Conservation (phyloP, 1,284 basidiomycete species). For the Polyporus tsugae region DNA sequence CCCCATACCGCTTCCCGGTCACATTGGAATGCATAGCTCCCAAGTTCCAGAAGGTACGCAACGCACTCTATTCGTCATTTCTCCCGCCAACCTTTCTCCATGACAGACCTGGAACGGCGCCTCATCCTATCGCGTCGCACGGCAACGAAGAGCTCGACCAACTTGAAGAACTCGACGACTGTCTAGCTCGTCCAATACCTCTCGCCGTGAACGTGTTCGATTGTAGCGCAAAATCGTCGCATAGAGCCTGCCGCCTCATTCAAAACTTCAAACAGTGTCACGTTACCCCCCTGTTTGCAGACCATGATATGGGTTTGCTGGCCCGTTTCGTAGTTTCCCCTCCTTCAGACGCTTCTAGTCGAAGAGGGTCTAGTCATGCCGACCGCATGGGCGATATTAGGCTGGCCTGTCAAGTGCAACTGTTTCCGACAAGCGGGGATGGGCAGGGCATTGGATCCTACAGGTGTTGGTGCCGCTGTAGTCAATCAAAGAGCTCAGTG, state of each 20-base stretch:
- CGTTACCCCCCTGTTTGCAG: too few relatives aligned
- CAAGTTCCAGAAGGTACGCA: constrained; percentile 79
- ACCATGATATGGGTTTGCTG: too few relatives aligned
- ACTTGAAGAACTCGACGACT: constrained; percentile 95
- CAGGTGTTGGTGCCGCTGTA: too few relatives aligned
- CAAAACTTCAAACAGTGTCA: constrained; percentile 38
- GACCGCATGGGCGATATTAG: too few relatives aligned
- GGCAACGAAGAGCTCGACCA: constrained; percentile 93
- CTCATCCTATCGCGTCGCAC: constrained; percentile 96
- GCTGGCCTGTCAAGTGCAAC: too few relatives aligned
- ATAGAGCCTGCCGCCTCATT: constrained; percentile 86
- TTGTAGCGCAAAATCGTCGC: constrained; percentile 81
- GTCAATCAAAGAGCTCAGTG: too few relatives aligned
- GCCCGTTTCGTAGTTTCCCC: too few relatives aligned
- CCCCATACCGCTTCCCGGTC: constrained; percentile 94
- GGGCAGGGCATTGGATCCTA: too few relatives aligned
- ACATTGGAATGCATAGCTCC: constrained; percentile 98
- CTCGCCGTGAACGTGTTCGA: constrained; percentile 94
- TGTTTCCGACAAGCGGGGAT: too few relatives aligned
- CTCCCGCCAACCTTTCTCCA: neutral
- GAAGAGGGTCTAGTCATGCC: too few relatives aligned
- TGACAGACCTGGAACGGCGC: constrained; percentile 93
- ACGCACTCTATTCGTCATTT: neutral
- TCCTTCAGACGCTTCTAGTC: too few relatives aligned
- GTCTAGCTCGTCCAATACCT: constrained; percentile 95